Base-by-base conservation (phyloP, 352 stramenopile species). In the Globisporangium splendens region DNA sequence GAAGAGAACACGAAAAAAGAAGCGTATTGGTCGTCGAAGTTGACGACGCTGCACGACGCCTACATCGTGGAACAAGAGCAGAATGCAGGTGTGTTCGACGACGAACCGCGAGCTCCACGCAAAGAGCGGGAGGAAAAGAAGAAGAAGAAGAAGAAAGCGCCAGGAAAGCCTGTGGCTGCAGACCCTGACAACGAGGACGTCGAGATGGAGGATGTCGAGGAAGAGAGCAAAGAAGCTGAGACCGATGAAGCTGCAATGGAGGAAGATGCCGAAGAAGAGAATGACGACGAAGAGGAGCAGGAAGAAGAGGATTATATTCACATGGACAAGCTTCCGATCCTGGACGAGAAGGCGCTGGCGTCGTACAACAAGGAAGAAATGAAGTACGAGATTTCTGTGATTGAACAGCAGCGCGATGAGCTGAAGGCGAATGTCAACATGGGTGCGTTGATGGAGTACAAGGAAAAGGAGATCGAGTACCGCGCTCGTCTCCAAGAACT, bases 351-450 rank as follows among this genome's bases (percentile, higher is more conserved):
- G 50, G 84, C 91, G 2, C 69, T 98, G 44, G 79, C 85, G 49
- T 81, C 89, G 49, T 96, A 95, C 79, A 91, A 83, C 66, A 89
- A 89, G 57, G 89, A 98, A 52, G 83, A 97, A 44, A 79, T 98
- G 57, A 97, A 98, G 68, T 93, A 96, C 72, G 83, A 97, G 50
- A 98, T 98, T 61, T 86, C 76, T 7, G 78, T 95, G 60, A 72
- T 98, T 17, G 89, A 98, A 61, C 87, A 96, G 54, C 91, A 98
- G 70, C 77, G 91, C 53, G 91, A 97, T 55, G 79, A 91, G 56
- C 73, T 98, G 46, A 96, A 96, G 63, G 95, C 95, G 42, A 98
- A 98, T 67, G 91, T 97, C 1, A 98, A 98, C 78, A 95, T 98
- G 84, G 71, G 80, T 20, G 91, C 94, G 0, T 66, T 98, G 22